Evolutionary conservation across 345 rosid species (phyloP).

Genomic region (Moricandia moricandioides): DNA sequence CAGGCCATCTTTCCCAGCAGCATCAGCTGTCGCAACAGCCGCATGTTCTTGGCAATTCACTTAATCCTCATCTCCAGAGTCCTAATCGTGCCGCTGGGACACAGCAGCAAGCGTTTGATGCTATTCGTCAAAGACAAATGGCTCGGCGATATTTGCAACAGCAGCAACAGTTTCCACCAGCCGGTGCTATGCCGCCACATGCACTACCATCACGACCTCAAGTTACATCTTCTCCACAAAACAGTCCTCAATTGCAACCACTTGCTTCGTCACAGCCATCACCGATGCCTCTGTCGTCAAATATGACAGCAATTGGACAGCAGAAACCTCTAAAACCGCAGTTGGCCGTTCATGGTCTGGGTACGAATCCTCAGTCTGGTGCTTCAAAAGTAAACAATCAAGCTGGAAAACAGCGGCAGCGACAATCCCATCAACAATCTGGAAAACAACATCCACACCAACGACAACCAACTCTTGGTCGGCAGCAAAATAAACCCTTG

Average conservation of each 20-base stretch:
- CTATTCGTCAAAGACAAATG: slow-evolving; percentile 57
- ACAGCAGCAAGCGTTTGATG: slow-evolving; percentile 67
- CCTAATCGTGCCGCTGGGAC: slow-evolving; percentile 54
- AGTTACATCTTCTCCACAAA: slow-evolving; percentile 63
- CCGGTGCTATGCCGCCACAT: slow-evolving; percentile 55
- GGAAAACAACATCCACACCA: slow-evolving; percentile 76
- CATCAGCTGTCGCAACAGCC: slow-evolving; percentile 66
- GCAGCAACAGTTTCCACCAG: slow-evolving; percentile 58
- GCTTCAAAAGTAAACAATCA: slow-evolving; percentile 49
- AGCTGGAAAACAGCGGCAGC: slow-evolving; percentile 79
- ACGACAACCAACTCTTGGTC: slow-evolving; percentile 56
- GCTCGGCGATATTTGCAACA: slow-evolving; percentile 68
- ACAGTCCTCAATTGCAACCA: slow-evolving; percentile 58
- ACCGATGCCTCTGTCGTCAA: slow-evolving; percentile 48
- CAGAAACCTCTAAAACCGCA: slow-evolving; percentile 56
- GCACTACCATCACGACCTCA: slow-evolving; percentile 56
- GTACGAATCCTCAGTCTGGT: slow-evolving; percentile 54
- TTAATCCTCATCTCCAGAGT: slow-evolving; percentile 59
- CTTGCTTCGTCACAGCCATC: slow-evolving; percentile 51
- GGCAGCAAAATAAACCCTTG: slow-evolving; percentile 60
- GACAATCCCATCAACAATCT: slow-evolving; percentile 55
- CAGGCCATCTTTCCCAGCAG: slow-evolving; percentile 67
- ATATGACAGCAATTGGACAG: slow-evolving; percentile 47
- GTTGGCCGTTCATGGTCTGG: slow-evolving; percentile 49
- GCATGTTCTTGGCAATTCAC: slow-evolving; percentile 48